Conservation (phyloP, 345 rosid genomes). For the Erodium maritimum region DNA sequence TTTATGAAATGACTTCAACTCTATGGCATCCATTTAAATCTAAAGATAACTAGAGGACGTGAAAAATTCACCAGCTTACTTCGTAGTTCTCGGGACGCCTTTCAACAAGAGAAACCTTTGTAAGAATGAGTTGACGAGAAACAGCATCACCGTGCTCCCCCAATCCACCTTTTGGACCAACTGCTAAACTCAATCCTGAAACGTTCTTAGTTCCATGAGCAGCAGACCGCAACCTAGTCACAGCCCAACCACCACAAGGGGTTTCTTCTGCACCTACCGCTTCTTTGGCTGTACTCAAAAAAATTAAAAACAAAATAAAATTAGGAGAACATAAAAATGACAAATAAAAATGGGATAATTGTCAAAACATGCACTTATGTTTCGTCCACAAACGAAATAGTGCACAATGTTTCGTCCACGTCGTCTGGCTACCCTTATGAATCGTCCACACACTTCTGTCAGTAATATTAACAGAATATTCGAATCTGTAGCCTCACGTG, state of each 20-base stretch:
- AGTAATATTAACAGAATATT: too few species aligned
- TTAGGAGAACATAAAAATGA: constrained; percentile 1
- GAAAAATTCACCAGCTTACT: constrained; percentile 54
- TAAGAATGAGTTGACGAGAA: constrained; percentile 74
- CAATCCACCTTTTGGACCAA: constrained; percentile 95
- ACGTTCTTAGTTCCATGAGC: constrained; percentile 86
- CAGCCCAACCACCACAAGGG: constrained; percentile 88
- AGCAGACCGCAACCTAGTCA: constrained; percentile 79
- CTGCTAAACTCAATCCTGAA: constrained; percentile 65
- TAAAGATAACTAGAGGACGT: neutral
- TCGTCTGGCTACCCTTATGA: too few species aligned
- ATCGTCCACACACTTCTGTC: too few species aligned
- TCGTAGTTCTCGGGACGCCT: constrained; percentile 97
- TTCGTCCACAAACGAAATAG: too few species aligned
- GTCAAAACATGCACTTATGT: too few species aligned
- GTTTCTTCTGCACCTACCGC: constrained; percentile 90
- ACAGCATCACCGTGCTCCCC: constrained; percentile 97
- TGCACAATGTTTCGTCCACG: too few species aligned
- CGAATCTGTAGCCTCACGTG: too few species aligned
- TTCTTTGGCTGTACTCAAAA: constrained; percentile 53
- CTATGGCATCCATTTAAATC: neutral
- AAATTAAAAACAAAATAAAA: neutral
- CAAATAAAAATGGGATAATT: too few species aligned
- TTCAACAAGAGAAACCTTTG: constrained; percentile 86
- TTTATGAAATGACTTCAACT: neutral